Evolutionary conservation across 2,329 filamentous ascomycete species (phyloP).

Genomic region (Colletotrichum tropicale): DNA sequence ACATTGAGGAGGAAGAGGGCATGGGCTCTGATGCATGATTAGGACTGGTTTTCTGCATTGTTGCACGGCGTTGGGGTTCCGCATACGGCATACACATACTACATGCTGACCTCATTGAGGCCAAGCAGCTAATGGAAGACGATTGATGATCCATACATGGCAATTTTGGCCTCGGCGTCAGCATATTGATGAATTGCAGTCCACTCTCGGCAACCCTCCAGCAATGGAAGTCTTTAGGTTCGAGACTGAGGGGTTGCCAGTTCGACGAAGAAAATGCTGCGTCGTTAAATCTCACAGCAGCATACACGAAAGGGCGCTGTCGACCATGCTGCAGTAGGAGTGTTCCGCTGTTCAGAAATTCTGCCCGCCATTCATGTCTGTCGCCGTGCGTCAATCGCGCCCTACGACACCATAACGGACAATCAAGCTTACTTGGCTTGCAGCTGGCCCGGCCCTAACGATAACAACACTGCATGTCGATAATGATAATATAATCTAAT

Average conservation of each 20-base stretch:
- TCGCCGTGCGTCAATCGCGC: background rate
- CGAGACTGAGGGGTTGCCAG: background rate
- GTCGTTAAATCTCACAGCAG: background rate
- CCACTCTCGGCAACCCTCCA: background rate
- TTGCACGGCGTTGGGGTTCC: constrained; percentile 9
- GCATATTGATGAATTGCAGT: background rate
- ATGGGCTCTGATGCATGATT: constrained; percentile 16
- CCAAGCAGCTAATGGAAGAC: background rate
- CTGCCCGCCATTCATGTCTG: background rate
- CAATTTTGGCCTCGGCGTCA: background rate
- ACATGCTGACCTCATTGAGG: background rate
- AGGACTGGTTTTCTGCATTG: background rate
- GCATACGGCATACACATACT: background rate
- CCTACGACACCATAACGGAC: background rate
- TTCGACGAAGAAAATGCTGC: background rate
- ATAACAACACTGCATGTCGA: background rate
- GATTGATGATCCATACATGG: background rate
- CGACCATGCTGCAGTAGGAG: background rate
- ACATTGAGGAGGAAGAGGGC: constrained; percentile 45
- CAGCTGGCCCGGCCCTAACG: background rate
- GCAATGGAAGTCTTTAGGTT: background rate
- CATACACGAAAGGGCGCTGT: background rate
- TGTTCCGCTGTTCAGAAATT: background rate
- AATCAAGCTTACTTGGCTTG: background rate
- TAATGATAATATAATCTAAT: background rate